These are phyloP conservation scores for Colletotrichum somersetense DNA, from an alignment of 2,329 filamentous ascomycete species.

Conservation along the genomic window DNA sequence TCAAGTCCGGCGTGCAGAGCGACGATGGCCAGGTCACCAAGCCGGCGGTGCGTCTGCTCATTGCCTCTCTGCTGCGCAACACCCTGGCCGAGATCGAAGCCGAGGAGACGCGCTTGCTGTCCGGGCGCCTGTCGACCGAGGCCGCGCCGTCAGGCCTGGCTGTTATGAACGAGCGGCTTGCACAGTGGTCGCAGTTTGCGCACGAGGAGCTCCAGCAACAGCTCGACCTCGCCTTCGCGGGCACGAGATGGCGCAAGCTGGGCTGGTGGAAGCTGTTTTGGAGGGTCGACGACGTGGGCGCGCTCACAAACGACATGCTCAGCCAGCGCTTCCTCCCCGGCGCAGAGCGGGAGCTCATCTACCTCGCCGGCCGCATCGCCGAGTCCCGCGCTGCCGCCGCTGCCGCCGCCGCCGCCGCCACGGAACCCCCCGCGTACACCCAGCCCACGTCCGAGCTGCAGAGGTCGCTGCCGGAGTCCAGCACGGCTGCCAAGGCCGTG, in stretches of 20 bases:
- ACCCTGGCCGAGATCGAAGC: slow-evolving; percentile 63
- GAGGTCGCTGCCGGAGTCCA: background rate
- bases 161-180: slow-evolving; percentile 70
- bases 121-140: slow-evolving; percentile 49
- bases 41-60: slow-evolving; percentile 73
- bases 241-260: slow-evolving; percentile 82
- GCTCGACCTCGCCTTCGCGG: slow-evolving; percentile 81
- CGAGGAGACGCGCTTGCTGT: slow-evolving; percentile 59
- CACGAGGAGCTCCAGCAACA: slow-evolving; percentile 87
- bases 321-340: slow-evolving; percentile 80
- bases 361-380: slow-evolving; percentile 81
- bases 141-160: slow-evolving; percentile 55
- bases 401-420: slow-evolving; percentile 43
- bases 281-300: slow-evolving; percentile 91
- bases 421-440: slow-evolving; percentile 46
- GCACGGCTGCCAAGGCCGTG: slow-evolving; percentile 27
- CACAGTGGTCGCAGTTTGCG: slow-evolving; percentile 81
- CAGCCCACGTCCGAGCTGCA: slow-evolving; percentile 51
- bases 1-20: slow-evolving; percentile 61
- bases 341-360: slow-evolving; percentile 86
- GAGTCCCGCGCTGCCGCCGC: slow-evolving; percentile 57
- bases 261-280: slow-evolving; percentile 97
- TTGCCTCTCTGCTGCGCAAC: slow-evolving; percentile 74
- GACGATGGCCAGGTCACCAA: slow-evolving; percentile 66
- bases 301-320: slow-evolving; percentile 85